Evolutionary conservation across 2,329 filamentous ascomycete genomes (phyloP).

Genomic region (Microcyclospora tardicrescens): DNA sequence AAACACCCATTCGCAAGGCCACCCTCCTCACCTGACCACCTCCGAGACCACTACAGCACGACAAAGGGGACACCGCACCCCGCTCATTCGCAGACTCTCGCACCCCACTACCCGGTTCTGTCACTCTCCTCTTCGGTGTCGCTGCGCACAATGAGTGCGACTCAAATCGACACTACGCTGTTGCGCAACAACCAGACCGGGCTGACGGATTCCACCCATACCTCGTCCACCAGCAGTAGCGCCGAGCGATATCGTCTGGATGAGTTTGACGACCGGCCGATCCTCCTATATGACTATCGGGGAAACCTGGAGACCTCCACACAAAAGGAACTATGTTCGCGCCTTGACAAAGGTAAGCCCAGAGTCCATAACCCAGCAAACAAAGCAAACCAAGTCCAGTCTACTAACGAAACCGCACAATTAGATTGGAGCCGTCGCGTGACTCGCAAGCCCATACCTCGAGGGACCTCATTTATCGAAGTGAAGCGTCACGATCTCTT

Average conservation of each 20-base stretch:
- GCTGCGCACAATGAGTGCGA: constrained; percentile 11
- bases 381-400: neutral
- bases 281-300: constrained; percentile 35
- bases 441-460: constrained; percentile 34
- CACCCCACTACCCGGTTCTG: neutral
- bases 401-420: constrained; percentile 1
- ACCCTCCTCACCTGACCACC: neutral
- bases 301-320: constrained; percentile 30
- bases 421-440: constrained; percentile 33
- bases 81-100: constrained; percentile 11
- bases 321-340: constrained; percentile 31
- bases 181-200: constrained; percentile 23
- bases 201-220: constrained; percentile 31
- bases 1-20: neutral
- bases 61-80: neutral
- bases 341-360: constrained; percentile 23
- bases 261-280: constrained; percentile 29
- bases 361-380: neutral
- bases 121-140: neutral
- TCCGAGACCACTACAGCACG: neutral
- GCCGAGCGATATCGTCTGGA: constrained; percentile 30
- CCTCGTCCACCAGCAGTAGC: constrained; percentile 26
- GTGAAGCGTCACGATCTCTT: constrained; percentile 35
- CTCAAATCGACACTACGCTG: constrained; percentile 5
- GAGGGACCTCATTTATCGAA: constrained; percentile 33